A percentile compares a stretch with the other conserved stretches of the same genome.
phyloP scores from a whole-genome alignment of 2,329 filamentous ascomycete genomes.

The Exophiala dermatitidis region DNA sequence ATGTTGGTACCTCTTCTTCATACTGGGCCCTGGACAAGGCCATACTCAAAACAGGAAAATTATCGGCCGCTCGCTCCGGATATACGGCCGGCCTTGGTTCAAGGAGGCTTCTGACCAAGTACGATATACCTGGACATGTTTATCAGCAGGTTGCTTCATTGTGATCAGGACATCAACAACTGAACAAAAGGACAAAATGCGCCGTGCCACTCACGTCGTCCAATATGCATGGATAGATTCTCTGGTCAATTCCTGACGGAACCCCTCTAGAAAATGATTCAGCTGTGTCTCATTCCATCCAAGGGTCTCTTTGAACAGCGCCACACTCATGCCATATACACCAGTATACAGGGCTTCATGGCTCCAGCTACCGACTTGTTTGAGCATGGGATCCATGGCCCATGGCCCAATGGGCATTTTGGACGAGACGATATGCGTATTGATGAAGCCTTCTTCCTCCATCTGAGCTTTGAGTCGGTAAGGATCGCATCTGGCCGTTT shows the following conservation, averaged over 20 bases:
- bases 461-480: constrained; percentile 25
- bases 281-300: constrained; percentile 28
- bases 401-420: constrained; percentile 29
- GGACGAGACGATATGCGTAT: constrained; percentile 18
- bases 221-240: constrained; percentile 12
- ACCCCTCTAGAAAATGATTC: constrained; percentile 22
- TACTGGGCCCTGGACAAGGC: too few species aligned
- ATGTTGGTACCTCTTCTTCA: too few species aligned
- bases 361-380: constrained; percentile 23
- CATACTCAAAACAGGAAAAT: too few species aligned
- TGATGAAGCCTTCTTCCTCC: constrained; percentile 24
- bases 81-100: too few species aligned
- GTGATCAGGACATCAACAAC: neutral
- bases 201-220: constrained; percentile 6
- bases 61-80: too few species aligned
- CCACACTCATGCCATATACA: constrained; percentile 15
- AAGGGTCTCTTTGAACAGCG: constrained; percentile 26
- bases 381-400: constrained; percentile 29
- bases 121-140: neutral
- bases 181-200: neutral
- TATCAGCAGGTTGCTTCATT: too few species aligned
- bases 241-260: constrained; percentile 13
- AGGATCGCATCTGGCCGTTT: constrained; percentile 9
- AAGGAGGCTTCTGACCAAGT: neutral
- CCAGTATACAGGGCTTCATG: constrained; percentile 15